A percentile compares a stretch with the other conserved stretches of the same genome.
Conservation (phyloP, 768 basidiomycete genomes). For the Lactifluus echinatus region DNA sequence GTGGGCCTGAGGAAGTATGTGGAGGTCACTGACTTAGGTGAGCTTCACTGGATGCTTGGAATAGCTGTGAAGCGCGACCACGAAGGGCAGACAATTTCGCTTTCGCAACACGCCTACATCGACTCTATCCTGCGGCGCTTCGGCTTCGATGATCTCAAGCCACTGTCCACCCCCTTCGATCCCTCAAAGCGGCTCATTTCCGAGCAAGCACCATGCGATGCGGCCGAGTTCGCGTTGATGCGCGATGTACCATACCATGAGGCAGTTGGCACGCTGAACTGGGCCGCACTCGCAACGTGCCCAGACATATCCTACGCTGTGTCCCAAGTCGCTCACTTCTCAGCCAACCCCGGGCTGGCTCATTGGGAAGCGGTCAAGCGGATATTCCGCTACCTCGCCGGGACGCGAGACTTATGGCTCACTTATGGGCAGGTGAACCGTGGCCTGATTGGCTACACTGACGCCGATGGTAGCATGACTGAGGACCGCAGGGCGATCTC, state of each 20-base stretch:
- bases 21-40: conserved; percentile 21
- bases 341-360: no score
- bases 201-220: background rate
- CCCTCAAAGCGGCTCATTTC: no score
- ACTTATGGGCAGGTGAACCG: background rate
- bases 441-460: background rate
- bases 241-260: conserved; percentile 18
- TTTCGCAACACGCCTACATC: conserved; percentile 26
- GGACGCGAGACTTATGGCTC: background rate
- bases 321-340: no score
- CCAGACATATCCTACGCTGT: background rate
- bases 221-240: background rate
- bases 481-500: background rate
- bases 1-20: conserved; percentile 24
- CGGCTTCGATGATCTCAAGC: conserved; percentile 26
- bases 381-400: no score
- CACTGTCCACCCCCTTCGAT: no score
- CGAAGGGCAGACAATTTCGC: conserved; percentile 13
- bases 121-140: conserved; percentile 23
- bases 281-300: conserved; percentile 17
- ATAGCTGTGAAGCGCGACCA: conserved; percentile 9
- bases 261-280: conserved; percentile 23
- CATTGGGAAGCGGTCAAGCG: background rate
- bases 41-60: background rate
- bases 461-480: background rate